These are phyloP conservation scores for Cicer bijugum DNA, from an alignment of 306 rosid genomes.

Conservation along the genomic window DNA sequence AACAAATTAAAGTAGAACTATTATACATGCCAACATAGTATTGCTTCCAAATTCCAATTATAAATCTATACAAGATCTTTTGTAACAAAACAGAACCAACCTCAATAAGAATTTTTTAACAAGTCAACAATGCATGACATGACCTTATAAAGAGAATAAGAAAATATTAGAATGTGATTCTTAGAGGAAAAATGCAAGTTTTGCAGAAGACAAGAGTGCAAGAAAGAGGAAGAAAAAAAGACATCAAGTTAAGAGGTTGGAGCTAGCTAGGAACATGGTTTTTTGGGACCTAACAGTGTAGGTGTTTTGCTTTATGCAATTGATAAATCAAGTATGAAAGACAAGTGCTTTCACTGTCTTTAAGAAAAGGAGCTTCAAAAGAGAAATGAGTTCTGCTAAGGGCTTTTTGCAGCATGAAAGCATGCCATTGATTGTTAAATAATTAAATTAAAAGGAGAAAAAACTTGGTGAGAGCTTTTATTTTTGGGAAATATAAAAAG, in stretches of 20 bases:
- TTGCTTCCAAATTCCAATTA: not conserved
- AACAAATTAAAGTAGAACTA: not conserved
- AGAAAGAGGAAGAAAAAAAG: too few relatives aligned
- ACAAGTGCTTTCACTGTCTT: constrained; percentile 46
- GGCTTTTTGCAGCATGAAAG: constrained; percentile 40
- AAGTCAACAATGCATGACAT: not conserved
- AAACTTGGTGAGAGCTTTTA: constrained; percentile 39
- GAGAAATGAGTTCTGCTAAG: constrained; percentile 31
- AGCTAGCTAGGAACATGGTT: constrained; percentile 15
- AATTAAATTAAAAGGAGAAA: constrained; percentile 27
- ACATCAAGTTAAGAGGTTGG: too few relatives aligned
- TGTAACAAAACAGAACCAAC: constrained; percentile 10
- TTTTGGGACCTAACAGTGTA: constrained; percentile 26
- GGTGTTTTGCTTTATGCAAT: constrained; percentile 39
- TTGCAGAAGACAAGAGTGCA: not conserved
- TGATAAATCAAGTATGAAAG: constrained; percentile 39
- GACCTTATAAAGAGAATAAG: too few relatives aligned
- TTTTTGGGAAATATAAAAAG: constrained; percentile 41
- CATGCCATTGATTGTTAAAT: constrained; percentile 41
- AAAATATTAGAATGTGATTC: too few relatives aligned
- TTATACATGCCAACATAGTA: not conserved
- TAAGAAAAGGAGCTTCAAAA: constrained; percentile 52
- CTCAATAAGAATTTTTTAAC: not conserved
- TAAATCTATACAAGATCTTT: not conserved
- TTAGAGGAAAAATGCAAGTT: not conserved